Percentiles rank a stretch among this genome's conserved stretches.
Evolutionary conservation across 2,329 filamentous ascomycete genomes (phyloP).

Genomic region (Penicillium sp.): DNA sequence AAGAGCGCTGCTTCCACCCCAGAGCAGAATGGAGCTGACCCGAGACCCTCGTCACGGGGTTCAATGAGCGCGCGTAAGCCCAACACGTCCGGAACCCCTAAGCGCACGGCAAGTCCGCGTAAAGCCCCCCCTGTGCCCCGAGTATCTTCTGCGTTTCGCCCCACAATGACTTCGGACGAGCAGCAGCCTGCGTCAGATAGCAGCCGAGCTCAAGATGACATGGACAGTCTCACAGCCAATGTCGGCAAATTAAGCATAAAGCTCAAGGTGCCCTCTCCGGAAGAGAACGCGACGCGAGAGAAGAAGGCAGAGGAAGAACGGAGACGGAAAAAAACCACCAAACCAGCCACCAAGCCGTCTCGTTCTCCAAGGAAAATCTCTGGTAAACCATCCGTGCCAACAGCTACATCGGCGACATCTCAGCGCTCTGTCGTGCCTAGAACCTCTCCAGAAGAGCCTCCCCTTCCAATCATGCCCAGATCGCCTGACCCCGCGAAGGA

Average conservation of each 20-base stretch:
- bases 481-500: not conserved
- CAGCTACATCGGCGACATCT: conserved; percentile 13
- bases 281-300: conserved; percentile 61
- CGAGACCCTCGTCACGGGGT: conserved; percentile 18
- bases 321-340: conserved; percentile 37
- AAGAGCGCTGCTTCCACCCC: conserved; percentile 33
- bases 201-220: conserved; percentile 34
- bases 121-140: conserved; percentile 50
- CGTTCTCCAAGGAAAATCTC: conserved; percentile 40
- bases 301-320: conserved; percentile 49
- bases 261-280: conserved; percentile 61
- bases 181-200: conserved; percentile 10
- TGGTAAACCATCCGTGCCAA: conserved; percentile 10
- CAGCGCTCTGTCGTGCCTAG: conserved; percentile 11
- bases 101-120: conserved; percentile 39
- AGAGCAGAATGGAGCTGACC: conserved; percentile 15
- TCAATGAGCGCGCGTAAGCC: conserved; percentile 60
- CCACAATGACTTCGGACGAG: conserved; percentile 8
- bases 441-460: conserved; percentile 3
- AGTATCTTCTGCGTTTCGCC: conserved; percentile 43
- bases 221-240: conserved; percentile 58
- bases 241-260: conserved; percentile 61
- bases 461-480: conserved; percentile 7
- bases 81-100: conserved; percentile 52
- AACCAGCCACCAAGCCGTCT: conserved; percentile 23